Percentiles rank a stretch among this genome's conserved stretches.
phyloP scores from a whole-genome alignment of 352 stramenopile genomes.

The Pythium rishiriense region DNA sequence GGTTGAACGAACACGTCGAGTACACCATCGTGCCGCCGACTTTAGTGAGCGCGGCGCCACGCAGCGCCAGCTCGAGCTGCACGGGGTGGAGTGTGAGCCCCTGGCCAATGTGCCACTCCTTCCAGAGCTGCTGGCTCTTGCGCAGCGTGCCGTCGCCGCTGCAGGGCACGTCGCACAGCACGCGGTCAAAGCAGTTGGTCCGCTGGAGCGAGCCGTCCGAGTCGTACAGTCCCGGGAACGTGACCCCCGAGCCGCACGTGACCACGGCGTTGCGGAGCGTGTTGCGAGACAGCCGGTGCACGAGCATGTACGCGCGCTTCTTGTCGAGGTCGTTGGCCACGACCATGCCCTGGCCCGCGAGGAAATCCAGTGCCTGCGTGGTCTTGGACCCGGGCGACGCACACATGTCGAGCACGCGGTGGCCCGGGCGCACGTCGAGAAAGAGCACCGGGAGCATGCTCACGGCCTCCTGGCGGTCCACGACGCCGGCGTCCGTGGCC shows the following conservation, averaged over 20 bases:
- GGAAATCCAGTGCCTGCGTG: conserved; percentile 94
- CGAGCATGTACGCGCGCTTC: conserved; percentile 98
- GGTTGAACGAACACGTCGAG: conserved; percentile 98
- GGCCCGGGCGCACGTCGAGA: conserved; percentile 88
- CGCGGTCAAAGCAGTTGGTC: conserved; percentile 96
- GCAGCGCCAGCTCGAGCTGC: conserved; percentile 92
- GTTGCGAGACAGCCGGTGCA: conserved; percentile 91
- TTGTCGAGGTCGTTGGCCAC: conserved; percentile 96
- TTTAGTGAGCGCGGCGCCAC: conserved; percentile 89
- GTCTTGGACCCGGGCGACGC: conserved; percentile 99
- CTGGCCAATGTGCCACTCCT: conserved; percentile 92
- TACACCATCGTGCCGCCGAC: conserved; percentile 94
- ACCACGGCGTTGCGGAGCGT: conserved; percentile 88
- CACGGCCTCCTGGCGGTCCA: conserved; percentile 97
- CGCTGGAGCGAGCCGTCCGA: conserved; percentile 30
- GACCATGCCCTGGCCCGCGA: conserved; percentile 77
- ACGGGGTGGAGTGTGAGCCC: conserved; percentile 91
- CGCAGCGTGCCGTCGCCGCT: conserved; percentile 97
- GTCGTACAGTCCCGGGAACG: conserved; percentile 91
- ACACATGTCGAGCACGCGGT: conserved; percentile 86
- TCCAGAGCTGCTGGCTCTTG: conserved; percentile 96
- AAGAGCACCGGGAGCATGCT: conserved; percentile 99
- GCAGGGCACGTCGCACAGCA: conserved; percentile 98
- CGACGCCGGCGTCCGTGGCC: conserved; percentile 89
- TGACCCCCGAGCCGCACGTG: conserved; percentile 91